Base-by-base conservation (phyloP, 129 eudicot species). In the Flaveria sonorensis region DNA sequence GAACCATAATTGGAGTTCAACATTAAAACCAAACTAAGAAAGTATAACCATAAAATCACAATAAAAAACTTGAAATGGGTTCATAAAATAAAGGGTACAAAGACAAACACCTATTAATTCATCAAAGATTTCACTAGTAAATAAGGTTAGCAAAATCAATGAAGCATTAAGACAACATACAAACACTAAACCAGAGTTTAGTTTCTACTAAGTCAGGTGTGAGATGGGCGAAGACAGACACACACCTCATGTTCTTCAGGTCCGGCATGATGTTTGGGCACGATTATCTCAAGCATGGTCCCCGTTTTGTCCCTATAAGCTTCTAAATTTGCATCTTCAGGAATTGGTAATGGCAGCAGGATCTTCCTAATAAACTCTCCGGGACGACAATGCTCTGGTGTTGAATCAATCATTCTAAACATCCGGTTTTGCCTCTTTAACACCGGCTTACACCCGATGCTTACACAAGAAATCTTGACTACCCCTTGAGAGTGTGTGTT, bases 221-320 rank as follows among this genome's bases (percentile, higher is more conserved):
- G 77, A 59, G 76, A 59, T 2, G 96, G 83, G 4, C 97, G 89
- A 60, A 91, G 93, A 70, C 87, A 91, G 45, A 91, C 90, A 45
- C 77, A 85, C 52, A 91, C 97, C 82, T 91, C 97, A 10, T 91
- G 97, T 76, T 91, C 97, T 73, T 88, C 97, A 6, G 93, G 92
- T 51, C 93, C 97, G 10, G 73, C 89, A 16, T 91, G 88, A 32
- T 87, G 97, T 63, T 91, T 91, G 8, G 97, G 97, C 73, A 91
- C 97, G 52, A 84, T 75, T 16, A 91, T 79, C 80, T 91, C 97
- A 15, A 91, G 93, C 71, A 84, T 71, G 1, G 93, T 86, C 47
- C 97, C 93, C 11, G 84, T 86, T 11, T 83, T 85, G 72, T 91
- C 97, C 48, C 90, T 86, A 32, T 83, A 88, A 3, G 97, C 97